Evolutionary conservation across 2,329 filamentous ascomycete species (phyloP).

Genomic region (Hypoxylon sp.): DNA sequence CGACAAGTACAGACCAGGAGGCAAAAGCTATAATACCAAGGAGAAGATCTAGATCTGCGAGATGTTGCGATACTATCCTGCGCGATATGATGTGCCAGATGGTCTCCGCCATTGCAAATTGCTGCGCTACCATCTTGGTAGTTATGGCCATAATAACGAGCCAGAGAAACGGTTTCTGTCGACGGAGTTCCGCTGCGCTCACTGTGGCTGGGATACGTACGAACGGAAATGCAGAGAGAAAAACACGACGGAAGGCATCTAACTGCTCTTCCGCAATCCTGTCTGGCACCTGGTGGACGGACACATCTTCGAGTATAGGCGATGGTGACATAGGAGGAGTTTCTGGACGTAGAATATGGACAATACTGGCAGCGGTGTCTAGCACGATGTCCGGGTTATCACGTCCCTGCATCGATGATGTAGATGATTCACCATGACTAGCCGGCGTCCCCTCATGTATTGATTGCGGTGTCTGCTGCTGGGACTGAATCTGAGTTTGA

Average conservation of each 20-base stretch:
- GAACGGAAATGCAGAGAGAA: conserved; percentile 41
- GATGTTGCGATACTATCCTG: conserved; percentile 39
- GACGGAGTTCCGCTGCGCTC: conserved; percentile 37
- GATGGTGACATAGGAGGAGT: conserved; percentile 22
- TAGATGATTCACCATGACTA: conserved; percentile 13
- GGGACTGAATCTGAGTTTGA: conserved; percentile 1
- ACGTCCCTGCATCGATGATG: conserved; percentile 12
- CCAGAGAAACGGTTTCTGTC: conserved; percentile 43
- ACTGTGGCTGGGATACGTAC: conserved; percentile 35
- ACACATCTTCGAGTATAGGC: conserved; percentile 37
- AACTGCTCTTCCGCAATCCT: conserved; percentile 37
- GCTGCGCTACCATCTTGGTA: conserved; percentile 31
- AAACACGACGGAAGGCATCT: conserved; percentile 34
- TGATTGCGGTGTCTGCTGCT: conserved; percentile 31
- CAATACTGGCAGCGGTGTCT: conserved; percentile 32
- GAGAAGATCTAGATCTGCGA: conserved; percentile 38
- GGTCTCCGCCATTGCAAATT: conserved; percentile 38
- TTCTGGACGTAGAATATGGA: conserved; percentile 39
- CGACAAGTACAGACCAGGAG: conserved; percentile 41
- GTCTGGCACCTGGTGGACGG: conserved; percentile 28
- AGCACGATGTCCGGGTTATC: conserved; percentile 40
- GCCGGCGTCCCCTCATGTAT: conserved; percentile 15
- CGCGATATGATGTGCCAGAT: conserved; percentile 45
- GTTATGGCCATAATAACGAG: conserved; percentile 42
- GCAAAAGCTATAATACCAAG: conserved; percentile 42